These are phyloP conservation scores for Raffaelea arxii DNA, from an alignment of 2,329 filamentous ascomycete species.

Conservation along the genomic window DNA sequence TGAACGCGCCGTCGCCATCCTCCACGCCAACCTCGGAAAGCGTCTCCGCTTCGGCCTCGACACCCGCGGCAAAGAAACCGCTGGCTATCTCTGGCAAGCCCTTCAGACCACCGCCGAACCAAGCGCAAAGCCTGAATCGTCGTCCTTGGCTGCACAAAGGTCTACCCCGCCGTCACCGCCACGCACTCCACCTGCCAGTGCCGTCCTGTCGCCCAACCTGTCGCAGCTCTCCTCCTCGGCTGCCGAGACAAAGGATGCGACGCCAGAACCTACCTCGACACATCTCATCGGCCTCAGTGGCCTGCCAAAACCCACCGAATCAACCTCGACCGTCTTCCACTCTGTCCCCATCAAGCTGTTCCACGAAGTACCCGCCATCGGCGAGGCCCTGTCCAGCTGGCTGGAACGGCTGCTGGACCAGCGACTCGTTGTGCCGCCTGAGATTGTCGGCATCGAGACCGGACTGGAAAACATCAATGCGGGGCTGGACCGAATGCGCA, in stretches of 20 bases:
- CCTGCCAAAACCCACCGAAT: slow-evolving; percentile 45
- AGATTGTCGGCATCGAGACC: slow-evolving; percentile 53
- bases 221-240: too few species aligned
- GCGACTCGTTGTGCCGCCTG: slow-evolving; percentile 45
- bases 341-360: slow-evolving; percentile 68
- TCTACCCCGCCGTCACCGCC: too few species aligned
- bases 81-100: slow-evolving; percentile 44
- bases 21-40: slow-evolving; percentile 44
- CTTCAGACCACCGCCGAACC: slow-evolving; percentile 28
- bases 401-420: slow-evolving; percentile 53
- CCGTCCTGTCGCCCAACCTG: too few species aligned
- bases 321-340: slow-evolving; percentile 43
- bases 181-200: too few species aligned
- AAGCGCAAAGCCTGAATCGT: too few species aligned
- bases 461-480: slow-evolving; percentile 59
- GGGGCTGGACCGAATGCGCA: slow-evolving; percentile 55
- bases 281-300: slow-evolving; percentile 62
- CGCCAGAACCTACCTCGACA: too few species aligned
- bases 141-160: too few species aligned
- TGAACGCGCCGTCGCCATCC: slow-evolving; percentile 53
- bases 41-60: slow-evolving; percentile 59
- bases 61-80: slow-evolving; percentile 55
- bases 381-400: slow-evolving; percentile 55
- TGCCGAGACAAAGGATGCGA: too few species aligned
- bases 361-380: slow-evolving; percentile 56